Evolutionary conservation across 2,329 filamentous ascomycete genomes (phyloP).

Genomic region (Colletotrichum sansevieriae): DNA sequence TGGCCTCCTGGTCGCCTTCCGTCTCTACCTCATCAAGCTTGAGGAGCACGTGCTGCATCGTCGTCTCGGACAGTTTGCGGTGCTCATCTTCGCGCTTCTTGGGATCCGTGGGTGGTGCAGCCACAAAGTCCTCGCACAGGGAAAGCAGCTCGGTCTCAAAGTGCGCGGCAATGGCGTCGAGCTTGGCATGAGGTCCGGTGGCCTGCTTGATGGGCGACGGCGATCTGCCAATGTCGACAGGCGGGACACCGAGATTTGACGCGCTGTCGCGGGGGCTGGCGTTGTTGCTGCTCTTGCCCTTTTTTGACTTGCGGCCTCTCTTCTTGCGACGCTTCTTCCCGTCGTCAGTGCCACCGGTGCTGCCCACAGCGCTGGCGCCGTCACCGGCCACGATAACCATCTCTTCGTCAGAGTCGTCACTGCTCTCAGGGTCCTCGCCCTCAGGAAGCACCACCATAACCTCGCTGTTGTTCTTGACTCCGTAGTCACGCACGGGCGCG

Average conservation of each 20-base stretch:
- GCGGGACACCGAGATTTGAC: constrained; percentile 52
- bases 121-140: constrained; percentile 71
- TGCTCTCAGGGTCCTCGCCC: constrained; percentile 54
- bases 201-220: constrained; percentile 53
- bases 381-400: constrained; percentile 62
- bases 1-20: constrained; percentile 75
- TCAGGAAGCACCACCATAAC: constrained; percentile 65
- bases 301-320: constrained; percentile 50
- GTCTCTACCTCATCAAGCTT: constrained; percentile 84
- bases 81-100: constrained; percentile 82
- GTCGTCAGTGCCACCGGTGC: constrained; percentile 45
- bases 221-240: constrained; percentile 52
- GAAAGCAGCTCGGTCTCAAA: constrained; percentile 76
- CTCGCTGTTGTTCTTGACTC: constrained; percentile 71
- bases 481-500: constrained; percentile 70
- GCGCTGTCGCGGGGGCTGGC: constrained; percentile 59
- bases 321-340: constrained; percentile 53
- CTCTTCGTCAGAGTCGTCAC: constrained; percentile 56
- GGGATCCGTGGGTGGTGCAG: constrained; percentile 72
- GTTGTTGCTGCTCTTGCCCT: constrained; percentile 52
- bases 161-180: constrained; percentile 74
- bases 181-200: constrained; percentile 67
- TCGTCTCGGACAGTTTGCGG: constrained; percentile 79
- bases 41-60: constrained; percentile 80
- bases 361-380: constrained; percentile 47